A percentile compares a stretch with the other conserved stretches of the same genome.
These are phyloP conservation scores for Claviceps pazoutovae DNA, from an alignment of 2,329 filamentous ascomycete species.

Conservation along the genomic window DNA sequence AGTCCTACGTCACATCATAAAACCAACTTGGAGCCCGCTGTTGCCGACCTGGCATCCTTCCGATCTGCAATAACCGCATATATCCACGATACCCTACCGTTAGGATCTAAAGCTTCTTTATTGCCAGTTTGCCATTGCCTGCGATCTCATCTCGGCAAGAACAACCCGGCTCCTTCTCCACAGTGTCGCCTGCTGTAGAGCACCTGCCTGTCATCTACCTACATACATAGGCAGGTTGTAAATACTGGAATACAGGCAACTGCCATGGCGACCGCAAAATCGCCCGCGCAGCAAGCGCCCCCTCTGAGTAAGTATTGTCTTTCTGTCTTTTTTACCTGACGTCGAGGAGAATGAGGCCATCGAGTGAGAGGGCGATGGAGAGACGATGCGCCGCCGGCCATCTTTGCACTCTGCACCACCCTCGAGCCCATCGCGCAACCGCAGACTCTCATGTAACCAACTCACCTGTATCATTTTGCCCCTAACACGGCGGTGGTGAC, in stretches of 20 bases:
- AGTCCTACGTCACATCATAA: conserved; percentile 1
- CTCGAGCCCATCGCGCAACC: too few species aligned
- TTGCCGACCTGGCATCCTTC: background rate
- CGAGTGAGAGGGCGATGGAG: background rate
- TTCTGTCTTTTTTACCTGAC: background rate
- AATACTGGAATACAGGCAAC: background rate
- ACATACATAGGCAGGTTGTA: background rate
- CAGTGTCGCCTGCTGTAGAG: background rate
- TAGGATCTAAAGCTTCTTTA: background rate
- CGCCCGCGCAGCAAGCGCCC: conserved; percentile 5
- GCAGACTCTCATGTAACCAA: too few species aligned
- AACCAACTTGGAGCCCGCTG: conserved; percentile 1
- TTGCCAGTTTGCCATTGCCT: background rate
- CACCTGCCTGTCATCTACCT: background rate
- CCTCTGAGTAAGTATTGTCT: conserved; percentile 4
- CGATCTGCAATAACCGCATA: background rate
- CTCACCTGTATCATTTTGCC: background rate
- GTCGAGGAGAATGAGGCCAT: background rate
- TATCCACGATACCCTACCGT: background rate
- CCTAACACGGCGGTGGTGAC: background rate
- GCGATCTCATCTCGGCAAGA: background rate
- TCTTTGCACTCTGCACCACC: too few species aligned
- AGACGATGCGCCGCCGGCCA: too few species aligned
- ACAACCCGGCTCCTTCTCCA: background rate
- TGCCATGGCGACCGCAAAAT: conserved; percentile 5